Percentiles rank a stretch among this genome's conserved stretches.
Conservation (phyloP, 768 basidiomycete genomes). For the Amylocystis lapponica region DNA sequence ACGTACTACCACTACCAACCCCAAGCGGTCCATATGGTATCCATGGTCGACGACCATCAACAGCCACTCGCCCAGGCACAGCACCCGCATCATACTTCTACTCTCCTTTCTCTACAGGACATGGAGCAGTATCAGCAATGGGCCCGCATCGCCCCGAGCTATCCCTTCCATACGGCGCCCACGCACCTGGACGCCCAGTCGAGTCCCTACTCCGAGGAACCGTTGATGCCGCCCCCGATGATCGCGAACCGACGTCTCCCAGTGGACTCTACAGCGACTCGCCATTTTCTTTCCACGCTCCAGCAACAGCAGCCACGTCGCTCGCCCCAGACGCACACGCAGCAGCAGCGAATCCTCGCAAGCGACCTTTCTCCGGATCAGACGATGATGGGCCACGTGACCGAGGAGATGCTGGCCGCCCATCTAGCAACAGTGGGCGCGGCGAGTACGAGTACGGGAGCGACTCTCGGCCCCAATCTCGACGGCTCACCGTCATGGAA, state of each 20-base stretch:
- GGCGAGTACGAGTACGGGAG: constrained; percentile 59
- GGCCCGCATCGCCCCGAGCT: constrained; percentile 40
- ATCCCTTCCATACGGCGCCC: constrained; percentile 29
- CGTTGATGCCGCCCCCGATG: constrained; percentile 9
- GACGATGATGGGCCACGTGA: constrained; percentile 38
- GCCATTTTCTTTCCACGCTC: constrained; percentile 77
- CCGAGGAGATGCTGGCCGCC: constrained; percentile 25
- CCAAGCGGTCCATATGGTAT: constrained; percentile 40
- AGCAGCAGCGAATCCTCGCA: constrained; percentile 39
- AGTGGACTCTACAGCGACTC: constrained; percentile 42
- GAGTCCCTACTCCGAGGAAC: constrained; percentile 17
- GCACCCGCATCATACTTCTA: constrained; percentile 63
- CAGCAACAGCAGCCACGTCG: constrained; percentile 29
- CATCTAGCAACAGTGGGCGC: constrained; percentile 24
- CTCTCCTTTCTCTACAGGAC: constrained; percentile 29
- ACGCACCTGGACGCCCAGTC: constrained; percentile 32
- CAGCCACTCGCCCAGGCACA: constrained; percentile 62
- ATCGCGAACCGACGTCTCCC: constrained; percentile 26
- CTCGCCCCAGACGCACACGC: constrained; percentile 20
- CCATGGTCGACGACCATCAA: constrained; percentile 48
- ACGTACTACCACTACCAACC: constrained; percentile 53
- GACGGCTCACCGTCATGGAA: constrained; percentile 80
- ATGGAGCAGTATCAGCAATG: constrained; percentile 43
- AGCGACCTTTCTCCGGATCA: constrained; percentile 57
- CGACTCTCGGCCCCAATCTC: constrained; percentile 74